Evolutionary conservation across 768 basidiomycete genomes (phyloP).

Genomic region (Boletus pseudopeckii): DNA sequence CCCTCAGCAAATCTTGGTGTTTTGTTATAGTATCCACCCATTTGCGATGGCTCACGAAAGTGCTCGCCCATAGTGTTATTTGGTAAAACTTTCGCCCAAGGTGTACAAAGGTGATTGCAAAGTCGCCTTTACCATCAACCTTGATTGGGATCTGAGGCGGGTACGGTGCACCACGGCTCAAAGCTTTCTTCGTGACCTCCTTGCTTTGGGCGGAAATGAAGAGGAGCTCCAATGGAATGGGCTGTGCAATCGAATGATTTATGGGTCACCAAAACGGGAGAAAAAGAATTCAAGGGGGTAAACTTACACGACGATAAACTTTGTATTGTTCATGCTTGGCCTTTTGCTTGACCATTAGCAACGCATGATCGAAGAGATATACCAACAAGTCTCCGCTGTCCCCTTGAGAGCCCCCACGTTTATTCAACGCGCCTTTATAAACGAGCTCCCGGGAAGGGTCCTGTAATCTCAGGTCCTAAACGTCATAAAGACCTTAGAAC

Average conservation of each 20-base stretch:
- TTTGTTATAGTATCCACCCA: constrained; percentile 92
- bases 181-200: constrained; percentile 43
- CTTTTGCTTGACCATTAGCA: constrained; percentile 93
- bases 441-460: constrained; percentile 91
- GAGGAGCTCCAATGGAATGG: constrained; percentile 93
- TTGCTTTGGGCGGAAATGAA: constrained; percentile 64
- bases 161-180: constrained; percentile 38
- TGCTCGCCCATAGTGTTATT: constrained; percentile 87
- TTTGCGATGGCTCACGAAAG: constrained; percentile 81
- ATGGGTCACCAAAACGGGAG: constrained; percentile 7
- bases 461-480: constrained; percentile 76
- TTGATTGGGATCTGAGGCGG: constrained; percentile 50
- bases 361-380: constrained; percentile 94
- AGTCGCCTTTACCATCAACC: constrained; percentile 73
- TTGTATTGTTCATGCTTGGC: constrained; percentile 89
- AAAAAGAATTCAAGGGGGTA: not conserved
- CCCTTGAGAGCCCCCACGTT: constrained; percentile 65
- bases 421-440: constrained; percentile 86
- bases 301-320: constrained; percentile 85
- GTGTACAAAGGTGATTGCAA: constrained; percentile 90
- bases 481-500: not conserved
- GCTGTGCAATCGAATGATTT: constrained; percentile 43
- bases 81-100: constrained; percentile 92
- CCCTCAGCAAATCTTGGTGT: constrained; percentile 82
- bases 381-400: constrained; percentile 89